Evolutionary conservation across 176 grass and related monocot genomes (phyloP).

Genomic region (Ampelocalamus luodianensis): DNA sequence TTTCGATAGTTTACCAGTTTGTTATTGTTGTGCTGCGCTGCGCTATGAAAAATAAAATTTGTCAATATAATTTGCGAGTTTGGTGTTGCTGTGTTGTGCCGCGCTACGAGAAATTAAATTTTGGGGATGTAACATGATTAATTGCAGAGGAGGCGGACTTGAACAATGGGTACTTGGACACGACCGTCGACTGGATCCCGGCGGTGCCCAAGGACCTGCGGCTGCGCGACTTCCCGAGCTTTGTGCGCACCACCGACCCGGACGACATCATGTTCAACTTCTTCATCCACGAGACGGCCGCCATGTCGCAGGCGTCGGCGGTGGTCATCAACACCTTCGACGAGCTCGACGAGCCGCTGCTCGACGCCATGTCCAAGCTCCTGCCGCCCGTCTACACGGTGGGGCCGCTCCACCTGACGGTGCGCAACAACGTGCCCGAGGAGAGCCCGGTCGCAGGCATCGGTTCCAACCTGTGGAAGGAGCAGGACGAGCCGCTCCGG

Average conservation of each 20-base stretch:
- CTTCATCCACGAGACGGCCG: constrained; percentile 48
- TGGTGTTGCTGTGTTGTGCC: no score
- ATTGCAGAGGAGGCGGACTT: not conserved
- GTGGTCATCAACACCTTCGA: constrained; percentile 62
- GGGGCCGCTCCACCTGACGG: constrained; percentile 43
- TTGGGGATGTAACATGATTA: not conserved
- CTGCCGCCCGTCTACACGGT: constrained; percentile 33
- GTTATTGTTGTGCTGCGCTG: no score
- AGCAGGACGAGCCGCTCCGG: constrained; percentile 19
- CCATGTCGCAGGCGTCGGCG: constrained; percentile 38
- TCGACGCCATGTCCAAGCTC: constrained; percentile 6
- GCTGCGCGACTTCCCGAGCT: constrained; percentile 51
- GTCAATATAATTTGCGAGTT: no score
- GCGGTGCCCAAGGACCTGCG: constrained; percentile 7
- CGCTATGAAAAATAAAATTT: no score
- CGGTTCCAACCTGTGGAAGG: constrained; percentile 55
- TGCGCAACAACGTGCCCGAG: constrained; percentile 21
- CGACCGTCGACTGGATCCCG: constrained; percentile 42
- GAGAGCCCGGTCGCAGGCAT: constrained; percentile 25
- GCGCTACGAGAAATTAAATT: not conserved
- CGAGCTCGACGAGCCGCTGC: constrained; percentile 42
- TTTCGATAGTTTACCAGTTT: not conserved
- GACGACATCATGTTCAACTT: constrained; percentile 56
- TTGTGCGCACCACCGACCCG: constrained; percentile 49
- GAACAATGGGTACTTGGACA: constrained; percentile 14